Evolutionary conservation across 163 green algal genomes (phyloP).

Genomic region (Chloromonas sp.): DNA sequence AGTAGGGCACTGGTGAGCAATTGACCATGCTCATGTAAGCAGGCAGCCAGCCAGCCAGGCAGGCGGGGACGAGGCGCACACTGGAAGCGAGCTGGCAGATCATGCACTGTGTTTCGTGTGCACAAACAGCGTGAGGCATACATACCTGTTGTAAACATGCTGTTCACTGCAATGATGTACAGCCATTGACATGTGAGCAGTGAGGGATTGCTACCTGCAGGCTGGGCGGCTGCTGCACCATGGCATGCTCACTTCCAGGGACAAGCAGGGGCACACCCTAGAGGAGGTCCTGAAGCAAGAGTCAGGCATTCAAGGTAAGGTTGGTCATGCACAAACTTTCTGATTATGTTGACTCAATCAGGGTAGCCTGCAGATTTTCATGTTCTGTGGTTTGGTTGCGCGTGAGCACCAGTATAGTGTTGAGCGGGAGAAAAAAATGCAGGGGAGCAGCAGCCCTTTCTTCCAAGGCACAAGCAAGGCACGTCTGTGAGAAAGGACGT

Average conservation of each 20-base stretch:
- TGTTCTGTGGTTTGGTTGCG: too few relatives aligned
- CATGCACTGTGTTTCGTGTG: too few relatives aligned
- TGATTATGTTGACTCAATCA: not conserved
- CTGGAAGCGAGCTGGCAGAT: too few relatives aligned
- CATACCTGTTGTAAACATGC: too few relatives aligned
- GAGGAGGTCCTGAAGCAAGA: slow-evolving; percentile 37
- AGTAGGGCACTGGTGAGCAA: slow-evolving; percentile 60
- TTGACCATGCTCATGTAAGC: not conserved
- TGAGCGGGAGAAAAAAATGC: too few relatives aligned
- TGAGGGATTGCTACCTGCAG: slow-evolving; percentile 13
- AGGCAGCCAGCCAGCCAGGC: not conserved
- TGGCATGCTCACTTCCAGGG: slow-evolving; percentile 46
- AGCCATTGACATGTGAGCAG: not conserved
- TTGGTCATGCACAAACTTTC: not conserved
- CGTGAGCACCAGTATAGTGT: too few relatives aligned
- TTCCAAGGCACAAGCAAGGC: not conserved
- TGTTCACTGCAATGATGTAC: too few relatives aligned
- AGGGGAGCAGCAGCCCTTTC: too few relatives aligned
- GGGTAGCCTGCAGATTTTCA: not conserved
- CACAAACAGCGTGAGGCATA: too few relatives aligned
- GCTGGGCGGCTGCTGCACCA: slow-evolving; percentile 48
- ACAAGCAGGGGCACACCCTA: slow-evolving; percentile 50
- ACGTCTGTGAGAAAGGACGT: not conserved
- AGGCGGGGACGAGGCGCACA: too few relatives aligned
- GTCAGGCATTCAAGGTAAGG: not conserved